Evolutionary conservation across 1,284 basidiomycete genomes (phyloP).

Genomic region (Microbotryomycetes sp.): DNA sequence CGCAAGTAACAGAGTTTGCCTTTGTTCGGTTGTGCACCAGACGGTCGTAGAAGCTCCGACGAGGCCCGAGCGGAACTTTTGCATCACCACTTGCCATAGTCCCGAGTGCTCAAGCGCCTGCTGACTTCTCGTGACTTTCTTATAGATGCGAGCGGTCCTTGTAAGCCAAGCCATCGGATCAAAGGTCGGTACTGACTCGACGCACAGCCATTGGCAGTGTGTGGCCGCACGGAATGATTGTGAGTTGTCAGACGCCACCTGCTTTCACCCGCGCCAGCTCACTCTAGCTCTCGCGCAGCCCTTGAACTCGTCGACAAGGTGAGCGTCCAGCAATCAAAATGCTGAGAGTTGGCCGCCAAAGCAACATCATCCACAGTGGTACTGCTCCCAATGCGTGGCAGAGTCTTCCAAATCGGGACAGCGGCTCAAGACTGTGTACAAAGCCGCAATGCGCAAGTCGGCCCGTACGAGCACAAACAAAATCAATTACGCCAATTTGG

Average conservation of each 20-base stretch:
- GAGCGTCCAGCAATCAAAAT: background rate
- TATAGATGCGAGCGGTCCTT: no score
- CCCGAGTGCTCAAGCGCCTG: no score
- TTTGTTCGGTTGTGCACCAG: no score
- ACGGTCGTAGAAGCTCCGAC: no score
- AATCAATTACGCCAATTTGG: slow-evolving; percentile 66
- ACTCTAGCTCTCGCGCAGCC: background rate
- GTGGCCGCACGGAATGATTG: slow-evolving; percentile 6
- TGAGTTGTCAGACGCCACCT: background rate
- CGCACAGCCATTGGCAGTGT: slow-evolving; percentile 28
- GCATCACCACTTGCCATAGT: no score
- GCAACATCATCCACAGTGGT: slow-evolving; percentile 2
- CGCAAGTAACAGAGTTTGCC: no score
- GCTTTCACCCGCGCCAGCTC: background rate
- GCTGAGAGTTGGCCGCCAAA: no score
- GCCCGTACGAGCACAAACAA: slow-evolving; percentile 41
- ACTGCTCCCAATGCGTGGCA: slow-evolving; percentile 10
- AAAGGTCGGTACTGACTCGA: no score
- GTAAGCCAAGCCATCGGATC: no score
- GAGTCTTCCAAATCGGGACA: background rate
- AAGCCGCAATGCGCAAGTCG: slow-evolving; percentile 14
- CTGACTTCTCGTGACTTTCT: no score
- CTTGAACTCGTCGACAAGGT: slow-evolving; percentile 18
- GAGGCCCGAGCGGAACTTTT: no score
- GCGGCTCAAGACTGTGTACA: slow-evolving; percentile 7